Evolutionary conservation across 257 asterid genomes (phyloP), one percentile per base, ranked within the genome.

Genomic region (Solanum virginianum): DNA sequence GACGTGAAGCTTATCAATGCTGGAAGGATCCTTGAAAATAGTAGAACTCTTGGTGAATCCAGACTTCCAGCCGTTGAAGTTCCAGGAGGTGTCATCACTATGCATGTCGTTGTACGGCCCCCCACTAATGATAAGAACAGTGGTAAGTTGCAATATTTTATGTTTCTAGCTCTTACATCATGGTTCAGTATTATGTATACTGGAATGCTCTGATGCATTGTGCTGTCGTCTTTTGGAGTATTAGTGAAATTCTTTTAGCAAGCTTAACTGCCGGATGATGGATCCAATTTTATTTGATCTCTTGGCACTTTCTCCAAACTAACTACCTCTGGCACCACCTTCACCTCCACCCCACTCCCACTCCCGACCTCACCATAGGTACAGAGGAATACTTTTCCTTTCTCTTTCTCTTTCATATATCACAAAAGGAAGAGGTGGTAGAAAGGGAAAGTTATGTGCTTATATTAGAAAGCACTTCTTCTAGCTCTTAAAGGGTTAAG

Each of bases 1-100:
- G 98, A 93, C 87, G 83, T 95, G 89, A 95, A 93, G 93, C 96
- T 95, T 43, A 95, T 95, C 29, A 92, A 92, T 59, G 97, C 96
- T 0, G 98, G 98, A 87, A 94, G 83, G 90, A 95, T 95, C 84
- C 98, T 95, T 66, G 98, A 95, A 89, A 94, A 95, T 79, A 94
- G 92, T 86, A 86, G 86, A 87, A 94, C 98, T 43, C 89, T 95
- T 22, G 91, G 91, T 84, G 98, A 95, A 87, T 94, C 97, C 24
- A 91, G 95, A 55, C 89, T 91, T 84, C 96, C 96, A 9, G 89
- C 91, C 80, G 91, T 90, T 89, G 98, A 94, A 90, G 94, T 94
- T 88, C 95, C 98, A 16, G 97, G 95, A 72, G 94, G 94, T 83
- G 93, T 91, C 86, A 94, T 94, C 86, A 95, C 98, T 72, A 94